Conservation (phyloP, 495 filamentous ascomycete species). For the Lophium mytilinum region DNA sequence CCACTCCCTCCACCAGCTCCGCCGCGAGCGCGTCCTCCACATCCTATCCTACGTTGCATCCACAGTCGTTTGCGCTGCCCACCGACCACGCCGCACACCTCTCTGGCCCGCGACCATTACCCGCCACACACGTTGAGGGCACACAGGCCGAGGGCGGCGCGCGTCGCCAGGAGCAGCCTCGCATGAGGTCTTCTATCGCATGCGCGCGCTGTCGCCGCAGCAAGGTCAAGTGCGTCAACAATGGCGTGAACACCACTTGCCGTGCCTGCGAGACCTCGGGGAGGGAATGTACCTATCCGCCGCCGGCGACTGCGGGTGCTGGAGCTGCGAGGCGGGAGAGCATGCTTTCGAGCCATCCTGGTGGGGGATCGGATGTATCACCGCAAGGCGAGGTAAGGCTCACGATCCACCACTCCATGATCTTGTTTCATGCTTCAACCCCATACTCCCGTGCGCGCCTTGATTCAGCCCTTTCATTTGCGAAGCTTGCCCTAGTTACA, state of each 20-base stretch:
- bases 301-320: constrained; percentile 46
- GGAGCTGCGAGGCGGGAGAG: constrained; percentile 17
- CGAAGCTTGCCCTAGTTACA: too few species aligned
- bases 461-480: too few species aligned
- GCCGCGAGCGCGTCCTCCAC: constrained; percentile 7
- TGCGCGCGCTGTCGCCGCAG: constrained; percentile 70
- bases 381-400: constrained; percentile 34
- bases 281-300: constrained; percentile 68
- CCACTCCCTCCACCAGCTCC: constrained; percentile 1
- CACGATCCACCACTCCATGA: background rate
- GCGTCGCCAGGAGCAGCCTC: constrained; percentile 20
- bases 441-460: too few species aligned
- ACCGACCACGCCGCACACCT: background rate
- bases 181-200: constrained; percentile 72
- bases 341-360: constrained; percentile 37
- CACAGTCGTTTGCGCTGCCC: constrained; percentile 1
- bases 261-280: constrained; percentile 68
- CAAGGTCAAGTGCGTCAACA: constrained; percentile 81
- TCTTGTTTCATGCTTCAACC: too few species aligned
- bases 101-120: background rate
- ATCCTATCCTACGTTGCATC: constrained; percentile 7
- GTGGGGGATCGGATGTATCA: constrained; percentile 46
- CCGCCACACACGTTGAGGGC: background rate
- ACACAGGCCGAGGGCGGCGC: background rate
- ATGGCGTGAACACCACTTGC: constrained; percentile 64